These are phyloP conservation scores for Podospora didyma DNA, from an alignment of 495 filamentous ascomycete species.

Conservation along the genomic window DNA sequence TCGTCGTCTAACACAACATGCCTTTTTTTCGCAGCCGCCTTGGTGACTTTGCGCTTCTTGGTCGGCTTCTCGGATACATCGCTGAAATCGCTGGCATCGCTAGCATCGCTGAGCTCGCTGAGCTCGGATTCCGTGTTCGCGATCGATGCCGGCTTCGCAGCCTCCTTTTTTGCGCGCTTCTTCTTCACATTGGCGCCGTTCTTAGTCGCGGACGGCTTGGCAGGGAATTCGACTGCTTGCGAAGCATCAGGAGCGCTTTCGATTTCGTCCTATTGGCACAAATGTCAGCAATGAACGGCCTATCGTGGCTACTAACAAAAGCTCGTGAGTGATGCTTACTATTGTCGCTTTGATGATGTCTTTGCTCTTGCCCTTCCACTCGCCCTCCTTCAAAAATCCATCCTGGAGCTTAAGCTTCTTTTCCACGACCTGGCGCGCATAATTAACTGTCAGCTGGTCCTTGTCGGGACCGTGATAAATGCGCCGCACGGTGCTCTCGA, in stretches of 20 bases:
- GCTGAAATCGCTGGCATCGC: no score
- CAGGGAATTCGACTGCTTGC: constrained; percentile 13
- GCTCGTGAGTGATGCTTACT: constrained; percentile 46
- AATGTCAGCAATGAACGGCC: background rate
- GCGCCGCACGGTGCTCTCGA: constrained; percentile 56
- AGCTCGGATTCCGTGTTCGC: constrained; percentile 26
- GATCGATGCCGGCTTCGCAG: constrained; percentile 19
- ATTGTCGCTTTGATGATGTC: constrained; percentile 64
- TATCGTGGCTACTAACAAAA: constrained; percentile 3
- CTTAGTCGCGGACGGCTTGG: constrained; percentile 6
- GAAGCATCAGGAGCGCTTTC: constrained; percentile 5
- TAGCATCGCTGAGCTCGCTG: constrained; percentile 4
- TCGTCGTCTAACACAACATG: constrained; percentile 33
- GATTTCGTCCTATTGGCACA: constrained; percentile 2
- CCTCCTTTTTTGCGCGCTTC: constrained; percentile 33
- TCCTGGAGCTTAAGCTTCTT: constrained; percentile 58
- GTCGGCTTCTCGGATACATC: constrained; percentile 9
- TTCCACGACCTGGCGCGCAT: constrained; percentile 65
- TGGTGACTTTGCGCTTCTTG: constrained; percentile 33
- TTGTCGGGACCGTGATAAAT: constrained; percentile 55
- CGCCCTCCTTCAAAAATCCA: constrained; percentile 63
- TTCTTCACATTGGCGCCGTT: constrained; percentile 13
- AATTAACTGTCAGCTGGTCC: constrained; percentile 71
- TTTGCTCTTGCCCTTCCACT: constrained; percentile 82
- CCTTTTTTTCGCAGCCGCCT: constrained; percentile 25